Base-by-base conservation (phyloP, 805 yeast species). In the Wickerhamomyces queroliae region DNA sequence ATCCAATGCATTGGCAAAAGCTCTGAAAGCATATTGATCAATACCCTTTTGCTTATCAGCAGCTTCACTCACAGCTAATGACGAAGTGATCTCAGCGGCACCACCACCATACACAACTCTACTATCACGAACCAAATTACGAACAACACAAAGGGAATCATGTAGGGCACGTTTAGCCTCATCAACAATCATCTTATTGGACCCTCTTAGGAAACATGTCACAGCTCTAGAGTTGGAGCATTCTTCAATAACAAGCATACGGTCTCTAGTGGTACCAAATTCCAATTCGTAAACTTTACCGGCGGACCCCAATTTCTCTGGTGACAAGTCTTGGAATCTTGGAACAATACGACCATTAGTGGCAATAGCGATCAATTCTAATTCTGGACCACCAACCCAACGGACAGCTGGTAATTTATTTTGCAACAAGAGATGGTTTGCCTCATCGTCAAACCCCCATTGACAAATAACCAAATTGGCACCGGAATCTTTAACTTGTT, bases 401-500 rank as follows among this genome's bases (percentile, higher is more conserved):
- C 99, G 80, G 30, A 93, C 93, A 19, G 98, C 98, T 28, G 96
- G 95, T 47, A 93, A 74, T 32, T 86, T 76, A 63, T 91, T 88
- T 53, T 91, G 84, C 51, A 90, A 70, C 44, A 93, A 72, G 59
- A 93, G 67, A 64, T 93, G 96, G 66, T 91, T 91, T 31, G 98
- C 98, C 69, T 91, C 99, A 62, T 91, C 99, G 63, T 91, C 99
- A 55, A 91, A 93, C 15, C 99, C 99, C 99, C 99, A 91, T 69
- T 91, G 99, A 67, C 99, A 93, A 29, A 95, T 91, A 38, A 91
- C 99, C 40, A 91, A 77, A 62, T 90, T 91, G 22, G 99, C 98
- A 31, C 98, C 98, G 0, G 95, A 74, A 20, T 74, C 76, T 65
- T 93, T 90, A 40, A 93, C 95, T 46, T 72, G 67, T 43, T 81